Base-by-base conservation (phyloP, 1,284 basidiomycete genomes). In the Golubevia pallescens region DNA sequence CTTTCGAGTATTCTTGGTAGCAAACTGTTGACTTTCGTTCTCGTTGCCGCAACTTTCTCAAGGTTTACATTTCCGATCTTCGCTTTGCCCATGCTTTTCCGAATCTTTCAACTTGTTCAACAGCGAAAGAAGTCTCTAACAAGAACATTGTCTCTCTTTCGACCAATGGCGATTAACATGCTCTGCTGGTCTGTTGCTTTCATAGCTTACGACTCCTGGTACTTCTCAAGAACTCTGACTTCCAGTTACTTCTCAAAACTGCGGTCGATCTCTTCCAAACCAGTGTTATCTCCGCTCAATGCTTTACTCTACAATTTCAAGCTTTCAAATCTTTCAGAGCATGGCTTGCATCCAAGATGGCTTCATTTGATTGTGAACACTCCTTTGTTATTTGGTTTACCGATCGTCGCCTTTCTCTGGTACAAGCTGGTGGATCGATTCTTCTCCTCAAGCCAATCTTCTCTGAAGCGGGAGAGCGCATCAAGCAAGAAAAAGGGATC, bases 301-400 rank as follows among this genome's bases (percentile, higher is more conserved):
- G 73, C 76, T 34, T 54, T 76, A 14, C 34, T 62, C 51, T 80
- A 80, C 59, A 80, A 80, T 48, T 13, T 68, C 8, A 60, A 57
- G 54, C 63, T 69, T n/a, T 61, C 64, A 7, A 80, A 80, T 28
- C 73, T 80, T 6, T 70, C 69, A 0, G 55, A 69, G 60, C 75
- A 80, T 63, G 77, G 77, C 4, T 21, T 74, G 42, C 77, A 80
- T 63, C 77, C 77, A 28, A 67, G 75, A 21, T 78, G 73, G 73
- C 58, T 80, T 61, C 77, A 80, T 57, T 61, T 32, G 0, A 34
- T 61, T 19, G 76, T 78, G 42, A 80, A 80, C 57, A 54, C 67
- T 48, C 77, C 77, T 20, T 69, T 80, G 67, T 68, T 80, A 6
- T 56, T 78, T 0, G 77, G 77, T 13, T 19, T 62, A 1, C 63